Evolutionary conservation across 148 eudicot species (phyloP).

Genomic region (Euryodendron excelsum): DNA sequence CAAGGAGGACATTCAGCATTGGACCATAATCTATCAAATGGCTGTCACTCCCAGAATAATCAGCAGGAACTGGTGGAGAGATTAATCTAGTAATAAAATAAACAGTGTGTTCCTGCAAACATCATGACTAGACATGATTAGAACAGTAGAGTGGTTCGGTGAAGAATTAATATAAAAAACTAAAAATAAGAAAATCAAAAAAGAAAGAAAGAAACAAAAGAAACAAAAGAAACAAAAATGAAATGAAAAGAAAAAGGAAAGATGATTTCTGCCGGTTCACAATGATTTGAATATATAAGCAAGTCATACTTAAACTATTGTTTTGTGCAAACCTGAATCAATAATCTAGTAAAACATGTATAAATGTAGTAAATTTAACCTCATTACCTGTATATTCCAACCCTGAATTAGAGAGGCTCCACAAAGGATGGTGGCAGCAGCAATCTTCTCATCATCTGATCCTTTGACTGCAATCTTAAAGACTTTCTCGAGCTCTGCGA

Average conservation of each 20-base stretch:
- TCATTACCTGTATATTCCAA: constrained; percentile 86
- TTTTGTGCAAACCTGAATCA: neutral
- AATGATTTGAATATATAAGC: too few relatives aligned
- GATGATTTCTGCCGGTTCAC: too few relatives aligned
- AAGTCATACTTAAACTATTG: too few relatives aligned
- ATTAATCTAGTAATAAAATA: constrained; percentile 74
- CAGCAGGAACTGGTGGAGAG: constrained; percentile 78
- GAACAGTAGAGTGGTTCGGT: neutral
- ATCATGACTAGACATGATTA: constrained; percentile 6
- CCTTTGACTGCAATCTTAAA: constrained; percentile 84
- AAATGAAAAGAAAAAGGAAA: too few relatives aligned
- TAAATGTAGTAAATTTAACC: neutral
- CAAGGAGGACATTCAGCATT: constrained; percentile 81
- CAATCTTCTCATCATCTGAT: constrained; percentile 77
- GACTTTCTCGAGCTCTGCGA: constrained; percentile 90
- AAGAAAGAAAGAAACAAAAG: too few relatives aligned
- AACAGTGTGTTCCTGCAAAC: constrained; percentile 78
- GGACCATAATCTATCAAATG: constrained; percentile 79
- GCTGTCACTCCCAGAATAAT: constrained; percentile 55
- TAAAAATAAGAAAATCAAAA: neutral
- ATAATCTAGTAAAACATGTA: neutral
- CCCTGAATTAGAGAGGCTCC: constrained; percentile 83
- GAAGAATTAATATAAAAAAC: neutral
- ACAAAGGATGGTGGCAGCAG: constrained; percentile 81
- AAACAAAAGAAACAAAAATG: too few relatives aligned